These are phyloP conservation scores for Podospora australis DNA, from an alignment of 495 filamentous ascomycete genomes.

Conservation along the genomic window DNA sequence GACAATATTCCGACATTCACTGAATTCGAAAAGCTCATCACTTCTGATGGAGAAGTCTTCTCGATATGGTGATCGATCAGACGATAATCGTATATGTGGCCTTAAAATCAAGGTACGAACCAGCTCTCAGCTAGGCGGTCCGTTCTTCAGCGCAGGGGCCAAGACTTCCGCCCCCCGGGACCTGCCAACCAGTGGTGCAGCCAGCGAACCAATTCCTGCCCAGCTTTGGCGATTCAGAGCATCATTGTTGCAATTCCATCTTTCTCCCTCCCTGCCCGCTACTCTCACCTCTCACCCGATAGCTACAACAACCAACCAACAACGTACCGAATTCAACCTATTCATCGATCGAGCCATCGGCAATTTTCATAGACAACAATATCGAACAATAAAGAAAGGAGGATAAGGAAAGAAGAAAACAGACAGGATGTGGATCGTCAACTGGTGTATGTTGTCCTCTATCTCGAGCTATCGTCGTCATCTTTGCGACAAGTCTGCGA, in stretches of 20 bases:
- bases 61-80: no score
- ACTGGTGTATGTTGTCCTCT: constrained; percentile 73
- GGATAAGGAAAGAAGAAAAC: neutral
- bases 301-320: neutral
- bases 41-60: no score
- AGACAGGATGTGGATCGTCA: constrained; percentile 83
- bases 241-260: neutral
- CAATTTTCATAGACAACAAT: no score
- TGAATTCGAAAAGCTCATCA: no score
- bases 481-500: neutral
- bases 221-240: neutral
- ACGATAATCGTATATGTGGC: no score
- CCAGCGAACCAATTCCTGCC: neutral
- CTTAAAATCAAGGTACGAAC: constrained; percentile 5
- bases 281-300: no score
- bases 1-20: no score
- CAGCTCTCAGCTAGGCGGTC: neutral
- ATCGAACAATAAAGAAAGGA: neutral
- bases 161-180: no score
- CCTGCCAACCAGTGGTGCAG: no score
- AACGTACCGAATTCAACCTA: no score
- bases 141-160: neutral
- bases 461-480: neutral
- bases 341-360: no score
- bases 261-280: neutral